These are phyloP conservation scores for Linum lewisii DNA, from an alignment of 345 rosid species.

Conservation along the genomic window DNA sequence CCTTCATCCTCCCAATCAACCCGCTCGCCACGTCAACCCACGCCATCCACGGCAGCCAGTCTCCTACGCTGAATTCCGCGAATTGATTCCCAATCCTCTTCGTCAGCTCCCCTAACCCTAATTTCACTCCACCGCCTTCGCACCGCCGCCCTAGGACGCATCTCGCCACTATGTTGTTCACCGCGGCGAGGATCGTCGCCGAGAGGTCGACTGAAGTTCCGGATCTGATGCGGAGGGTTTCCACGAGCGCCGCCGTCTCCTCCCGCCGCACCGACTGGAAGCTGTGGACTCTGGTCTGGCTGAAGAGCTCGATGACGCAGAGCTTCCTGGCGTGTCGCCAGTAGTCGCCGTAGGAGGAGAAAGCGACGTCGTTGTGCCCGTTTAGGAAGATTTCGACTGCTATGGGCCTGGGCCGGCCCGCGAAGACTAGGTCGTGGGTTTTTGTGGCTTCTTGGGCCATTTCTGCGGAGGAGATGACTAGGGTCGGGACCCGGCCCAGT, in stretches of 20 bases:
- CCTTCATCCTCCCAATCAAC: neutral
- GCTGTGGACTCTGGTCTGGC: constrained; percentile 36
- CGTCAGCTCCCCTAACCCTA: constrained; percentile 23
- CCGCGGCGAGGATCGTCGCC: constrained; percentile 12
- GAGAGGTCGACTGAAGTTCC: constrained; percentile 29
- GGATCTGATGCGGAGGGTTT: constrained; percentile 16
- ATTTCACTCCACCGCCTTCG: constrained; percentile 14
- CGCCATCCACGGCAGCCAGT: constrained; percentile 29
- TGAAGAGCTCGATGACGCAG: constrained; percentile 37
- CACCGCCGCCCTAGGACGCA: constrained; percentile 42
- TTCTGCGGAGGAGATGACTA: constrained; percentile 47
- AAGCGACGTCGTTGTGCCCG: constrained; percentile 24
- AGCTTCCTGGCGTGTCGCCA: constrained; percentile 60
- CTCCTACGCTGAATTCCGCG: constrained; percentile 33
- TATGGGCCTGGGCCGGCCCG: constrained; percentile 30
- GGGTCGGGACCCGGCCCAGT: constrained; percentile 33
- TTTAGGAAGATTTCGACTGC: constrained; percentile 22
- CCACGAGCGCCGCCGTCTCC: constrained; percentile 23
- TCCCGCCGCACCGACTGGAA: constrained; percentile 33
- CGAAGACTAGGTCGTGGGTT: constrained; percentile 32
- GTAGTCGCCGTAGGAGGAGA: constrained; percentile 53
- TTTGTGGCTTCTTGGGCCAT: constrained; percentile 16
- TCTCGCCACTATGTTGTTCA: constrained; percentile 41
- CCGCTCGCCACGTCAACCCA: neutral
- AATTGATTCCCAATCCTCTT: constrained; percentile 19